Evolutionary conservation across 805 yeast species (phyloP).

Genomic region (Kodamaea neixiangensis): DNA sequence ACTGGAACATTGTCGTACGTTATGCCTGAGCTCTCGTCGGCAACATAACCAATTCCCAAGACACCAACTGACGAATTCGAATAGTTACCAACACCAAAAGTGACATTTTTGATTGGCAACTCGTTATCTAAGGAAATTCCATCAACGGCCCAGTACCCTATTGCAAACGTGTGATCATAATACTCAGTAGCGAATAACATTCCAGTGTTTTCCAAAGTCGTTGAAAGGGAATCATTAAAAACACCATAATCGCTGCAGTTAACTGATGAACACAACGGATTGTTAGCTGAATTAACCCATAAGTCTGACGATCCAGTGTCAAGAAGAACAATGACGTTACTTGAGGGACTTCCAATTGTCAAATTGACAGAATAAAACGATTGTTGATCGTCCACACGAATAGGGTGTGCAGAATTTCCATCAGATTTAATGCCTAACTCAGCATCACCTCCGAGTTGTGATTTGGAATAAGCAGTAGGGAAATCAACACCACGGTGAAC

Average conservation of each 20-base stretch:
- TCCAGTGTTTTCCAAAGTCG: constrained; percentile 14
- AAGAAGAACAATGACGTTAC: constrained; percentile 53
- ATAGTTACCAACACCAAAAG: constrained; percentile 19
- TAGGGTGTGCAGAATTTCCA: background rate
- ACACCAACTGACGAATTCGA: constrained; percentile 20
- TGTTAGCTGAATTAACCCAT: constrained; percentile 49
- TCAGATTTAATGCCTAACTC: constrained; percentile 3
- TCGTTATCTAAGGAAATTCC: constrained; percentile 15
- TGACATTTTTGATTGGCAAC: constrained; percentile 12
- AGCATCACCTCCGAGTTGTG: constrained; percentile 11
- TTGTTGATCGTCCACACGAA: constrained; percentile 9
- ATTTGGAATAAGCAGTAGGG: constrained; percentile 16
- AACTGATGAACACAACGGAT: constrained; percentile 19
- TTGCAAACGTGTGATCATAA: constrained; percentile 50
- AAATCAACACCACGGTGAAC: constrained; percentile 23
- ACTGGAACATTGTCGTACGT: constrained; percentile 45
- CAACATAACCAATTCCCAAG: constrained; percentile 20
- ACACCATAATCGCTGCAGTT: constrained; percentile 21
- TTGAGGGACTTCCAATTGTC: constrained; percentile 60
- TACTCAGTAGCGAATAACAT: constrained; percentile 40
- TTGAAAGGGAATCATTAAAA: constrained; percentile 18
- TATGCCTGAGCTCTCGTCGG: constrained; percentile 13
- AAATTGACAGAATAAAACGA: constrained; percentile 19
- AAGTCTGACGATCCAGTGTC: constrained; percentile 80
- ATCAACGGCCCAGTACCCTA: constrained; percentile 50